phyloP scores from a whole-genome alignment of 2,329 filamentous ascomycete genomes.

The Dactylellina cionopaga region DNA sequence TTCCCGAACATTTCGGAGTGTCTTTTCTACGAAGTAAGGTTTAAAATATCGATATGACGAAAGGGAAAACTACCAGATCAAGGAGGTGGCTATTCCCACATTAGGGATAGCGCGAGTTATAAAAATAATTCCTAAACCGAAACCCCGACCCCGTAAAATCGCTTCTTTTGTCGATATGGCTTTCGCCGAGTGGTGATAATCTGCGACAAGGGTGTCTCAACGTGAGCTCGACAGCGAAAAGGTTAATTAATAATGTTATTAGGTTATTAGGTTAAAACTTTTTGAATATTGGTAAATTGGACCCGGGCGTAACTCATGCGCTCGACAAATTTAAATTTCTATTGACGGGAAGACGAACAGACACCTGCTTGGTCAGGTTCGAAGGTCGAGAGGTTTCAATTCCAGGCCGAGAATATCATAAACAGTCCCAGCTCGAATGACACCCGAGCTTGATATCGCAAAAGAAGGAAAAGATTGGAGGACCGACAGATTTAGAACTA shows the following conservation, averaged over 20 bases:
- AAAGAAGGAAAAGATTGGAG: no score
- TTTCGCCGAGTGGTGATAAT: constrained; percentile 10
- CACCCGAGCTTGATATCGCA: no score
- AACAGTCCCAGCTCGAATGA: no score
- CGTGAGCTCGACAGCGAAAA: constrained; percentile 6
- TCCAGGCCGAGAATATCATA: background rate
- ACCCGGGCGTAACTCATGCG: background rate
- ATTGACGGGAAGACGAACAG: no score
- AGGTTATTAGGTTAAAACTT: no score
- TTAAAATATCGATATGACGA: background rate
- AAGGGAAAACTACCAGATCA: background rate
- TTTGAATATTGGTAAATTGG: constrained; percentile 26
- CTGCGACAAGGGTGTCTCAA: constrained; percentile 24
- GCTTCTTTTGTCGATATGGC: constrained; percentile 2
- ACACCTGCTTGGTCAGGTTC: no score
- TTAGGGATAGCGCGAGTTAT: background rate
- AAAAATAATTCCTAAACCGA: constrained; percentile 18
- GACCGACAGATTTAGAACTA: no score
- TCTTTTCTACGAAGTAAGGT: background rate
- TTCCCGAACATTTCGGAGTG: constrained; percentile 22
- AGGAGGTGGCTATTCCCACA: background rate
- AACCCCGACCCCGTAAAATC: background rate
- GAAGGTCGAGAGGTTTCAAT: background rate
- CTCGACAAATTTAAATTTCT: background rate
- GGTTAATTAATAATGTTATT: no score